Evolutionary conservation across 208 protist genomes (phyloP).

Genomic region (Acanthamoeba lenticulata): DNA sequence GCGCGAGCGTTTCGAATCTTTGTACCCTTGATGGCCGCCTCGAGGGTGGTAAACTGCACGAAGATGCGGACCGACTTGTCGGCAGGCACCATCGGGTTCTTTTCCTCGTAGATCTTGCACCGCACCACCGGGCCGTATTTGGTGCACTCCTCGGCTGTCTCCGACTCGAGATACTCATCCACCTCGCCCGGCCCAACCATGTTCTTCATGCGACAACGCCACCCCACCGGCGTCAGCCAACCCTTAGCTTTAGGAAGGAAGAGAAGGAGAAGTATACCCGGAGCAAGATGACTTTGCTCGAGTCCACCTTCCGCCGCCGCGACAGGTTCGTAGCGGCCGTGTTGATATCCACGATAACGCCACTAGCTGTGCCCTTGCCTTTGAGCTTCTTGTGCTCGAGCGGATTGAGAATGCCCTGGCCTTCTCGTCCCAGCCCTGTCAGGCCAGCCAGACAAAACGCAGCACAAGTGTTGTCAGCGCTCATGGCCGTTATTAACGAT

Average conservation of each 20-base stretch:
- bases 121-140: conserved; percentile 61
- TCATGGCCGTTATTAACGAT: too few relatives aligned
- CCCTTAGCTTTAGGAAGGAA: neutral
- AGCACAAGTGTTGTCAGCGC: neutral
- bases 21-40: conserved; percentile 63
- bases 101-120: conserved; percentile 27
- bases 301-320: neutral
- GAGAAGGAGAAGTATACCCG: neutral
- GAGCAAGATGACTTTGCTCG: neutral
- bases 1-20: neutral
- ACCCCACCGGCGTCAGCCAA: neutral
- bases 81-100: conserved; percentile 7
- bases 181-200: conserved; percentile 76
- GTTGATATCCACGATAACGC: neutral
- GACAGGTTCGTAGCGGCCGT: neutral
- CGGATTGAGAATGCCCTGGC: conserved; percentile 63
- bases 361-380: neutral
- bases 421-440: conserved; percentile 44
- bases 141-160: conserved; percentile 71
- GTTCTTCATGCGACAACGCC: conserved; percentile 64
- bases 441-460: neutral
- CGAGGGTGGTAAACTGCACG: conserved; percentile 46
- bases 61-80: conserved; percentile 72
- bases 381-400: conserved; percentile 59
- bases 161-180: conserved; percentile 65